Base-by-base conservation (phyloP, 805 yeast genomes). In the Spathaspora girioi region DNA sequence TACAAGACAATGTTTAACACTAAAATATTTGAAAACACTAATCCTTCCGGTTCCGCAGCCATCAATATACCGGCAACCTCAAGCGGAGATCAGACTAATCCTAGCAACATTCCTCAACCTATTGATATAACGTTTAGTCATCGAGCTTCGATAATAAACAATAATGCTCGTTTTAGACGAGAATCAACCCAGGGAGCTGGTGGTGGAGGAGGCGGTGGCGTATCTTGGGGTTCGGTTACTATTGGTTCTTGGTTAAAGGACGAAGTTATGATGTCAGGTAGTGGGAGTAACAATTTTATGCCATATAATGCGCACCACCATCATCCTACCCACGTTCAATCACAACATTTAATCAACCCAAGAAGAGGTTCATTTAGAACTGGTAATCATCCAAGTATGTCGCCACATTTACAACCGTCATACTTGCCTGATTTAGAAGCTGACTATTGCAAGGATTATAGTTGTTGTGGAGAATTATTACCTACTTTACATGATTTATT, bases 201-300 rank as follows among this genome's bases (percentile, higher is more conserved):
- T 43, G 40, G 15, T 14, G 17, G 3, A 4, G 32, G 32, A 5
- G 32, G 11, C 11, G 32, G 32, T 10, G 99, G 98, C 45, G 88
- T 93, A 32, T 86, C 96, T 8, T 93, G 97, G 97, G 98, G 98
- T 19, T 91, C 96, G 2, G 83, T 92, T 51, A 87, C 96, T 26
- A 91, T 93, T 29, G 97, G 97, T 12, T 85, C 94, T 14, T 93
- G 99, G 99, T 75, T 93, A 20, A 87, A 91, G 64, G 98, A 93
- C 67, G 99, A 93, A 63, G 93, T 87, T 17, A 78, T 87, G 83
- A 79, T 86, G 73, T 48, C 52, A 2, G 43, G 47, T 7, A 47
- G 43, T 38, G 29, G 42, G 20, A 17, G 41, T 40, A 50, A 50
- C 46, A 45, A 46, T 41, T 20, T 31, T 14, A 42, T 35, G 40